Base-by-base conservation (phyloP, 352 stramenopile species). In the Phytophthora europaea region DNA sequence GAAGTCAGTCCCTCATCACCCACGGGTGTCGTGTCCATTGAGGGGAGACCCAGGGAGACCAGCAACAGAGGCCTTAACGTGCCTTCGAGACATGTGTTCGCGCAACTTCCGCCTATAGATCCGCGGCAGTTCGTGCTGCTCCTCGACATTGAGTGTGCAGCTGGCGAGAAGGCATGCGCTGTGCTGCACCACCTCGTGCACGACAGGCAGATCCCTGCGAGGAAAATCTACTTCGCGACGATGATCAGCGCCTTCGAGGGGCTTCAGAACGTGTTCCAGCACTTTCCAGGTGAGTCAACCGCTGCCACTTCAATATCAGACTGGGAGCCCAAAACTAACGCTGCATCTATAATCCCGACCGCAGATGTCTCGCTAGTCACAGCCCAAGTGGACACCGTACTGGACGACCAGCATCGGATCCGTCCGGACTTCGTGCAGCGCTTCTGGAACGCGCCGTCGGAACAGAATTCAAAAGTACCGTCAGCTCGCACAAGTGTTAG, bases 161-260 rank as follows among this genome's bases (percentile, higher is more conserved):
- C 75, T 20, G 84, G 84, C 5, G 58, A 73, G 22, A 65, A 73
- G 26, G 73, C 76, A 16, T 80, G 73, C 22, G 64, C 75, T 15
- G 81, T 66, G 6, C 40, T 91, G 10, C 43, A 75, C 16, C 72
- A 82, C 26, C 77, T 91, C 18, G 61, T 86, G 6, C 45, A 60
- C 1, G 55, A 72, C 15, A 58, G 28, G 5, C 53, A 63, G 15
- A 58, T 89, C 3, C 54, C 61, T 3, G 68, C 69, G 2, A 60
- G 36, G 7, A 76, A 56, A 53, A 88, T 91, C 66, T 90, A 88
- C 62, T 85, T 85, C 58, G 74, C 80, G 45, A 79, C 80, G 5
- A 45, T 91, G 9, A 80, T 87, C 50, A 83, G 68, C 60, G 70
- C 78, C 3, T 60, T 79, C 18, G 67, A 73, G 3, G 82, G 80